Base-by-base conservation (phyloP, 2,329 filamentous ascomycete species). In the Grosmannia penicillata region DNA sequence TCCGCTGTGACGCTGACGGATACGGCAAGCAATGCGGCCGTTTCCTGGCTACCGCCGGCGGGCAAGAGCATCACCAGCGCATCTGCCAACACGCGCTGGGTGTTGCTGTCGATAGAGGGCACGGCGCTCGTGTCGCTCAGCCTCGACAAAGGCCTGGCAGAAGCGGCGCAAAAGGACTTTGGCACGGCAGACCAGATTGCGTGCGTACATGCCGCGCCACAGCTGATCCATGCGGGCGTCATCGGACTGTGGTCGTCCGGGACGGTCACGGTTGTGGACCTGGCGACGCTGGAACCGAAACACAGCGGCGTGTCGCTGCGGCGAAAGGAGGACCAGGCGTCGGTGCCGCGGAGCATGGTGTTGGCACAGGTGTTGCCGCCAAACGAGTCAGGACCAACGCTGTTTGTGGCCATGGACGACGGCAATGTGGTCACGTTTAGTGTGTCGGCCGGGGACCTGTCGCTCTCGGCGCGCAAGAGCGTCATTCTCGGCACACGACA, bases 401-500 rank as follows among this genome's bases (percentile, higher is more conserved):
- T 98, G 0, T 82, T 98, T 44, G 71, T 94, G 24, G 82, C 89
- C 11, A 82, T 95, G 71, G 85, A 93, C 34, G 89, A 96, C 56
- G 91, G 91, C 4, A 84, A 82, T 44, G 82, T 98, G 1, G 70
- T 93, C 36, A 91, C 82, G 0, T 96, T 87, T 53, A 72, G 75
- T 24, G 69, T 94, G 26, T 72, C 82, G 24, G 57, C 63, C 1
- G 49, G 59, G 0, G 70, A 72, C n/a, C 72, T 72, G 43, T 61
- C 71, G 0, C 61, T 96, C 3, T 78, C 76, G 0, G 70, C 75
- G 1, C 76, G 79, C 45, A 94, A 87, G 54, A 86, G 77, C 49
- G 78, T 93, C 19, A 75, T 89, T 2, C 65, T 98, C 11, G 89
- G 91, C 19, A 89, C 82, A 13, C 80, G 86, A 43, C 82, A 93